Evolutionary conservation across 345 rosid genomes (phyloP).

Genomic region (Hibiscus mutabilis): DNA sequence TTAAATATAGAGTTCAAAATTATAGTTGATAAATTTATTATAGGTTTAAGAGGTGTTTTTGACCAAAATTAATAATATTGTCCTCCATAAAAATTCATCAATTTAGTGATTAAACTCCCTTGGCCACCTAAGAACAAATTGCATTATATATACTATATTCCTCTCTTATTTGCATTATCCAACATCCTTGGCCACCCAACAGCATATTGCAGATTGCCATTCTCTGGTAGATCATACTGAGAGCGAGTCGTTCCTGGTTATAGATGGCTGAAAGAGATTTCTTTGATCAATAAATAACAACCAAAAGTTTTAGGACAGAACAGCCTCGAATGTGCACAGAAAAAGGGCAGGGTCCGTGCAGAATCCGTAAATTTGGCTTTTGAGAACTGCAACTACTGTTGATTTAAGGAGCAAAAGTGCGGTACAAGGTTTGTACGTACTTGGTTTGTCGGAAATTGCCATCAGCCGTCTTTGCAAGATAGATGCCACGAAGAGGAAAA

Average conservation of each 20-base stretch:
- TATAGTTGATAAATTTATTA: too few species aligned
- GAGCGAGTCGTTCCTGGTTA: slow-evolving; percentile 63
- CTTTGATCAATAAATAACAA: slow-evolving; percentile 35
- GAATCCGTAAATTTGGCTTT: not conserved
- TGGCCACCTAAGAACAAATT: too few species aligned
- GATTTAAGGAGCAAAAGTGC: not conserved
- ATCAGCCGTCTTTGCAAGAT: not conserved
- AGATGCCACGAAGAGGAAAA: not conserved
- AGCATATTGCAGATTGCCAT: slow-evolving; percentile 15
- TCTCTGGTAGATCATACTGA: slow-evolving; percentile 20
- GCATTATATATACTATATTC: too few species aligned
- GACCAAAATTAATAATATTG: too few species aligned
- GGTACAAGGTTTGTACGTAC: not conserved
- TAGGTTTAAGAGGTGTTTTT: too few species aligned
- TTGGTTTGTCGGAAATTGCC: not conserved
- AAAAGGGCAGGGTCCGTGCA: not conserved
- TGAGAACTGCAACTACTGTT: too few species aligned
- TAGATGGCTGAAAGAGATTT: slow-evolving; percentile 82
- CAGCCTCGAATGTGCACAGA: not conserved
- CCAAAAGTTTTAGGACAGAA: not conserved
- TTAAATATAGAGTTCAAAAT: too few species aligned
- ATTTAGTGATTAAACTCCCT: too few species aligned
- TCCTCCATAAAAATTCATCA: too few species aligned
- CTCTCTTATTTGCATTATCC: too few species aligned
- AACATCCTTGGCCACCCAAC: slow-evolving; percentile 12